phyloP scores from a whole-genome alignment of 106 monocot genomes.

The Ottelia alismoides region DNA sequence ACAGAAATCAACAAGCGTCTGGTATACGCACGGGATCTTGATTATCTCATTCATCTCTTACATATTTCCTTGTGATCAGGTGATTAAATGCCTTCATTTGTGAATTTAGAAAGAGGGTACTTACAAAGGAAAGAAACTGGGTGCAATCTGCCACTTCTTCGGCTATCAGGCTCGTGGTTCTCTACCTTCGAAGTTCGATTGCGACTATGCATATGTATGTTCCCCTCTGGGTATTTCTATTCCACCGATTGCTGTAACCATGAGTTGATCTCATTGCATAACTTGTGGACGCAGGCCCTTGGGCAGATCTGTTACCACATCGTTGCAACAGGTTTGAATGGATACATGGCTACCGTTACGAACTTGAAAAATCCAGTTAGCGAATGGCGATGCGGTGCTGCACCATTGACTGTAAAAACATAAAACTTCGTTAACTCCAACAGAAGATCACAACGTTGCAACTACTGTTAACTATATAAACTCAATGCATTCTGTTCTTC shows the following conservation, averaged over 20 bases:
- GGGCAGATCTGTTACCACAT: conserved; percentile 83
- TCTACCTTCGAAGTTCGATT: conserved; percentile 87
- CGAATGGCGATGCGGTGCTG: conserved; percentile 86
- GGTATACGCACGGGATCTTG: too few relatives aligned
- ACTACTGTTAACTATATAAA: too few relatives aligned
- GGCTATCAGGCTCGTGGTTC: conserved; percentile 92
- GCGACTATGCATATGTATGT: conserved; percentile 91
- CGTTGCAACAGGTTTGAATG: conserved; percentile 73
- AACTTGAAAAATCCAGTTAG: conserved; percentile 70
- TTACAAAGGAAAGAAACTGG: conserved; percentile 94
- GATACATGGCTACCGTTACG: conserved; percentile 83
- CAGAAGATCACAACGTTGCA: too few relatives aligned
- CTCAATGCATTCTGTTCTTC: conserved; percentile 1
- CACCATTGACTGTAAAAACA: conserved; percentile 58
- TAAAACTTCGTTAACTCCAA: neutral
- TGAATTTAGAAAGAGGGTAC: conserved; percentile 63
- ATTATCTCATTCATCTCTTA: too few relatives aligned
- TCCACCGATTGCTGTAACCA: neutral
- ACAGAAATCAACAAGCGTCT: conserved; percentile 76
- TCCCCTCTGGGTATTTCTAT: too few relatives aligned
- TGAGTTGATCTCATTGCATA: neutral
- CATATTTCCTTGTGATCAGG: too few relatives aligned
- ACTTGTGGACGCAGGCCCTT: conserved; percentile 32
- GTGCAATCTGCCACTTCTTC: conserved; percentile 89
- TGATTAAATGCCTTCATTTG: neutral